Base-by-base conservation (phyloP, 192 early-diverging fungal genomes). In the Phycomyces nitens region DNA sequence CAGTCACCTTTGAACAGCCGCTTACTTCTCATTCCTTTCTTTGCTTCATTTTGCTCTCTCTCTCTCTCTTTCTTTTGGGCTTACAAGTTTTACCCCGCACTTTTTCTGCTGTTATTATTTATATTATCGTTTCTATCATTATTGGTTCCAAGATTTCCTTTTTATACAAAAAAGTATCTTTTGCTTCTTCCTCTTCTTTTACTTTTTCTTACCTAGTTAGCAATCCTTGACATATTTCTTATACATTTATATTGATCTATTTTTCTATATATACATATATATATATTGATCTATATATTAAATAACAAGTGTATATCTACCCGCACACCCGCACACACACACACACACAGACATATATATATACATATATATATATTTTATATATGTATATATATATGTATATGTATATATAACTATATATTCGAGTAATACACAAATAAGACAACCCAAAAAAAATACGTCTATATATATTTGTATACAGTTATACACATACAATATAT, bases 131-230 rank as follows among this genome's bases (percentile, higher is more conserved):
- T 34, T 5, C 29, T 34, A 34, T 34, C 29, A 34, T 7, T 34
- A 34, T 56, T 56, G 10, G 23, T 14, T 29, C 18, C 34, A 56
- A n/a, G 2, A 34, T 29, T 9, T n/a, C 18, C 26, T 27, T 56
- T 56, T 15, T 5, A 27, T 27, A 56, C 10, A 56, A n/a, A 24
- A 56, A 55, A 29, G 26, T 15, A 1, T 8, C 7, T 34, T 34
- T 34, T 34, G 40, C 23, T 60, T 60, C 16, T 49, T 60, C 53
- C 21, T 60, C 27, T 60, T 47, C 26, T 42, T 42, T 60, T 42
- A 43, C 57, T 23, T 59, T 42, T 44, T 42, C 53, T 29, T 55
- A 16, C 22, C 26, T 49, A n/a, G 24, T 0, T 47, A 44, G 22
- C 58, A 24, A 43, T 59, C 23, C 22, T 44, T 59, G 41, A 44